These are phyloP conservation scores for Phyllosticta citrichinensis DNA, from an alignment of 2,329 filamentous ascomycete species.

Conservation along the genomic window DNA sequence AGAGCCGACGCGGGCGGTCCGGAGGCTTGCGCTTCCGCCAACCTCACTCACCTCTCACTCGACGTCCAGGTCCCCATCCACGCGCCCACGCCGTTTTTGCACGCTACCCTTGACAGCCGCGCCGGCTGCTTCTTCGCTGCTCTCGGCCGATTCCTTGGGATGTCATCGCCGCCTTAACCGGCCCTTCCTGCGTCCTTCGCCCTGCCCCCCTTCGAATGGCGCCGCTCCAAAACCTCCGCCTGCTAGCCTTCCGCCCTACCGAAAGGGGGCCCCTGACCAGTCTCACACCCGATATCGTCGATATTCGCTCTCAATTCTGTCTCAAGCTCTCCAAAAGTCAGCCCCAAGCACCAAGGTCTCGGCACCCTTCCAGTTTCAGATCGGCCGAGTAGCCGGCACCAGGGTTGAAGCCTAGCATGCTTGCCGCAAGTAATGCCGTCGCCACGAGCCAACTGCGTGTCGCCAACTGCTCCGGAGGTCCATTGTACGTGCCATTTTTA, in stretches of 20 bases:
- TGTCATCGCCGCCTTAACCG: background rate
- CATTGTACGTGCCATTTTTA: background rate
- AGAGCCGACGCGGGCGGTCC: background rate
- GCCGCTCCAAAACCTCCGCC: background rate
- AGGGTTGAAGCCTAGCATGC: background rate
- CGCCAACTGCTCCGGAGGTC: background rate
- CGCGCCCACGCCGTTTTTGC: background rate
- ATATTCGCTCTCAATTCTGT: background rate
- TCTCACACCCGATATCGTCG: background rate
- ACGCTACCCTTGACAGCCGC: background rate
- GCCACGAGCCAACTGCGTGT: background rate
- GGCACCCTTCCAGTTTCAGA: background rate
- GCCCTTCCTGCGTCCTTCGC: background rate
- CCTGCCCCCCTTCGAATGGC: background rate
- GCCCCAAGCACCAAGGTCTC: background rate
- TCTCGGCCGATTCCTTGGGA: background rate
- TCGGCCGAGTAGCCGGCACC: background rate
- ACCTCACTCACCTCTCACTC: background rate
- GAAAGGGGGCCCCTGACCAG: background rate
- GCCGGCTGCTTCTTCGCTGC: background rate
- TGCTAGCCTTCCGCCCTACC: background rate
- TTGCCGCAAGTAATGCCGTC: background rate
- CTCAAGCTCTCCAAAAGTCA: background rate
- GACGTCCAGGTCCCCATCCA: background rate
- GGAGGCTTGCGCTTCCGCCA: background rate